Evolutionary conservation across 2,329 filamentous ascomycete species (phyloP).

Genomic region (Fusarium liriodendri): DNA sequence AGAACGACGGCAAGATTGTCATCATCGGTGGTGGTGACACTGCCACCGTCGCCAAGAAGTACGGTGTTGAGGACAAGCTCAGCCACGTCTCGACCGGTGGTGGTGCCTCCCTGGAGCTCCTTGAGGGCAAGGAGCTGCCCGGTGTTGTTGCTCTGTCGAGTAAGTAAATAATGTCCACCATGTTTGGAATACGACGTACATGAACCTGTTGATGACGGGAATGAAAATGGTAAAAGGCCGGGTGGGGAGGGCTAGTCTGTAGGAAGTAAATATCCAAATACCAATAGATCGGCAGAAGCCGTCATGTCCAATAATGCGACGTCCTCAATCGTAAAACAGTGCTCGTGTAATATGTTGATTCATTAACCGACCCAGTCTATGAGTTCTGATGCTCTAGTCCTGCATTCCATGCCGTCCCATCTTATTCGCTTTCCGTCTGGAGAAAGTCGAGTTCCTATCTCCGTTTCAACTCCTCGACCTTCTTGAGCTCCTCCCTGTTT

Average conservation of each 20-base stretch:
- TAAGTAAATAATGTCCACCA: conserved; percentile 61
- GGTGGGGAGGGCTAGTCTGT: conserved; percentile 51
- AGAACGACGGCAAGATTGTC: conserved; percentile 86
- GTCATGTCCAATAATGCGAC: conserved; percentile 3
- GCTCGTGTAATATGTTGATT: conserved; percentile 24
- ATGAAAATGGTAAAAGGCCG: conserved; percentile 47
- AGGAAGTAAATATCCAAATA: conserved; percentile 43
- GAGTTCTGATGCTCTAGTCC: conserved; percentile 31
- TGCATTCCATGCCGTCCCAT: conserved; percentile 23
- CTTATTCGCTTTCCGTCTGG: conserved; percentile 35
- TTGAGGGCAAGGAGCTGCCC: conserved; percentile 97
- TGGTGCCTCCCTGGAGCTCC: conserved; percentile 92
- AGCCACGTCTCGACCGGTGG: conserved; percentile 98
- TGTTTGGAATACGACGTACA: conserved; percentile 33
- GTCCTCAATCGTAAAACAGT: neutral
- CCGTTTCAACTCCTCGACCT: conserved; percentile 83
- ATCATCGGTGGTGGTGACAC: conserved; percentile 99
- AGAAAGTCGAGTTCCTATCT: conserved; percentile 51
- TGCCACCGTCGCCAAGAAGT: conserved; percentile 97
- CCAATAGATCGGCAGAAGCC: conserved; percentile 32
- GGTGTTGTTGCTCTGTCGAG: conserved; percentile 92
- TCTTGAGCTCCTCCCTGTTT: conserved; percentile 88
- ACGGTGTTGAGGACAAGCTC: conserved; percentile 93
- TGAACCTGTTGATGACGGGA: conserved; percentile 46
- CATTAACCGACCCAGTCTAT: conserved; percentile 37